phyloP scores from a whole-genome alignment of 306 rosid species.

The Canavalia ensiformis region DNA sequence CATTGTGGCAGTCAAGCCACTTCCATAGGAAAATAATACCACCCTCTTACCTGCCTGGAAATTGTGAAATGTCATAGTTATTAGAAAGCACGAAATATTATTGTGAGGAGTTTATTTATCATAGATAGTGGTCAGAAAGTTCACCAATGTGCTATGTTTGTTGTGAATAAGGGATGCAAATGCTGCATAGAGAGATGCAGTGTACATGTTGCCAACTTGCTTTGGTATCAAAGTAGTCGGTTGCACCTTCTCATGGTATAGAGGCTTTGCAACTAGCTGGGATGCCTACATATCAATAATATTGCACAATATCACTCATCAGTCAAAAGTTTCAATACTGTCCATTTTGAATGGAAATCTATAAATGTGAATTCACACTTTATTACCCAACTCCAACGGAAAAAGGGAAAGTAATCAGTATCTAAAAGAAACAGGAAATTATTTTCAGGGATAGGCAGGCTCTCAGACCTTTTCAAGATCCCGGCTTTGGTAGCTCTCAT shows the following conservation, averaged over 20 bases:
- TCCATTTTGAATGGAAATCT: slow-evolving; percentile 22
- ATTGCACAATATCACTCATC: slow-evolving; percentile 18
- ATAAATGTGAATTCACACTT: background rate
- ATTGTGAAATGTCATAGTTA: slow-evolving; percentile 36
- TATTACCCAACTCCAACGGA: background rate
- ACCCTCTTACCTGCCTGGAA: slow-evolving; percentile 83
- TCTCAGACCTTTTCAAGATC: slow-evolving; percentile 94
- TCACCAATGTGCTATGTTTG: slow-evolving; percentile 79
- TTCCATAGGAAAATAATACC: slow-evolving; percentile 90
- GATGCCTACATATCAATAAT: slow-evolving; percentile 64
- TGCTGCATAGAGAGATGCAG: slow-evolving; percentile 99
- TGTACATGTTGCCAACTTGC: slow-evolving; percentile 99
- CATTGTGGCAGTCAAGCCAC: slow-evolving; percentile 92
- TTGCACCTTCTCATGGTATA: slow-evolving; percentile 86
- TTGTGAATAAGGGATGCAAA: slow-evolving; percentile 90
- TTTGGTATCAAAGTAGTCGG: slow-evolving; percentile 93
- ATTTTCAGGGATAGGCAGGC: slow-evolving; percentile 30
- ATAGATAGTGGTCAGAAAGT: slow-evolving; percentile 38
- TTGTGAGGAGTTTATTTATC: slow-evolving; percentile 19
- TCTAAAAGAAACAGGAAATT: slow-evolving; percentile 5
- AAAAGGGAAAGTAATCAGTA: background rate
- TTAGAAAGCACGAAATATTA: slow-evolving; percentile 40
- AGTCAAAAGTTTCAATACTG: slow-evolving; percentile 36
- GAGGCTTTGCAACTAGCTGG: slow-evolving; percentile 91
- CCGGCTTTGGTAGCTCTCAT: slow-evolving; percentile 93